Conservation (phyloP, 2,329 filamentous ascomycete species). For the Tolypocladium cylindrosporum region DNA sequence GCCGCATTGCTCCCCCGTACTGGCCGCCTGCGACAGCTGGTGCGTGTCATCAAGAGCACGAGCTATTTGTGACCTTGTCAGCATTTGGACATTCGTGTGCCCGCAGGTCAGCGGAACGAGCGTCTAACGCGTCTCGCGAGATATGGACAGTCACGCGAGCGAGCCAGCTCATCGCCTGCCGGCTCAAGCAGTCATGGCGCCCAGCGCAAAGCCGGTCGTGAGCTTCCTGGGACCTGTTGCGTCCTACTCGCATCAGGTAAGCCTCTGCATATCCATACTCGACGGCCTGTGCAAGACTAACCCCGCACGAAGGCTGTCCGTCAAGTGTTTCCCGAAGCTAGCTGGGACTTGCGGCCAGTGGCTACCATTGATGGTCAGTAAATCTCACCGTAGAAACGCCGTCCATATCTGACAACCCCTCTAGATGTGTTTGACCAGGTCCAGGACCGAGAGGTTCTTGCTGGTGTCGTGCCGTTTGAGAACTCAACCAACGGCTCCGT, state of each 20-base stretch:
- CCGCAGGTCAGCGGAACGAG: background rate
- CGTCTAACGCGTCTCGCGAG: background rate
- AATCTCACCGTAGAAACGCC: background rate
- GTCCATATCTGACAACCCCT: background rate
- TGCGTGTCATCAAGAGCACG: background rate
- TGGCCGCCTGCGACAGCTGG: background rate
- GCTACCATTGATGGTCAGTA: conserved; percentile 37
- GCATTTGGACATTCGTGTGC: background rate
- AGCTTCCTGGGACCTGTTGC: conserved; percentile 39
- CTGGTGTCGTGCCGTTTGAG: conserved; percentile 87
- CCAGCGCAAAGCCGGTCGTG: conserved; percentile 28
- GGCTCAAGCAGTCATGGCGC: conserved; percentile 11
- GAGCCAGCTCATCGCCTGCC: background rate
- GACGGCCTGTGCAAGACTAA: conserved; percentile 5
- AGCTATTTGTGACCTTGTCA: background rate
- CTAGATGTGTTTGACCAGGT: conserved; percentile 73
- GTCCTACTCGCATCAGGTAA: conserved; percentile 42
- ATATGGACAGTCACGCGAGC: background rate
- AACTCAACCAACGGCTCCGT: conserved; percentile 95
- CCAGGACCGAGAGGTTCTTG: conserved; percentile 51
- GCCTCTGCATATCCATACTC: conserved; percentile 4
- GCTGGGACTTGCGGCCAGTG: conserved; percentile 39
- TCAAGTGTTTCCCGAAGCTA: conserved; percentile 35
- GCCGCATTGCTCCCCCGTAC: background rate
- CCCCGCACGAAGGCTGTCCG: conserved; percentile 27